phyloP scores from a whole-genome alignment of 1,284 basidiomycete species.

The Ganoderma resinaceum region DNA sequence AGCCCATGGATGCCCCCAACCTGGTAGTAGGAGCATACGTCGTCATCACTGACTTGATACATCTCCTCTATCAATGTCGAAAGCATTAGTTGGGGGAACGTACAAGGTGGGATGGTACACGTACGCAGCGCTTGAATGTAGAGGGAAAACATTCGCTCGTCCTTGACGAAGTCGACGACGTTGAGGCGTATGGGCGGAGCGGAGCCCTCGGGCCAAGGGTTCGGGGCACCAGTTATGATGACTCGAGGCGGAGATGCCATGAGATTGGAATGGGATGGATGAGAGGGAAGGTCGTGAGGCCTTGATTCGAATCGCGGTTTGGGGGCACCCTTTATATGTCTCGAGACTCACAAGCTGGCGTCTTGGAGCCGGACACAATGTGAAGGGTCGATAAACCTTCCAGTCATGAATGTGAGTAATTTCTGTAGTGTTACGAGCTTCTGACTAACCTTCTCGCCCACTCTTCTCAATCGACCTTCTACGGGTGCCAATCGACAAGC shows the following conservation, averaged over 20 bases:
- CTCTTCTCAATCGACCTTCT: too few relatives aligned
- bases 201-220: not conserved
- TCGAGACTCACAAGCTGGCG: too few relatives aligned
- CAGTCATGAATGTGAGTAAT: too few relatives aligned
- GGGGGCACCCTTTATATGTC: too few relatives aligned
- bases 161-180: conserved; percentile 8
- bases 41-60: not conserved
- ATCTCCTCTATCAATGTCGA: not conserved
- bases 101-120: not conserved
- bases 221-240: not conserved
- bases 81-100: not conserved
- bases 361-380: too few relatives aligned
- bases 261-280: conserved; percentile 18
- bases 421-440: too few relatives aligned
- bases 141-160: conserved; percentile 5
- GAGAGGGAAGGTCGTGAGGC: conserved; percentile 11
- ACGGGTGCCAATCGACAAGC: too few relatives aligned
- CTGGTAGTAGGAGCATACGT: conserved; percentile 8
- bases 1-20: conserved; percentile 15
- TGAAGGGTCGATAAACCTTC: too few relatives aligned
- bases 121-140: conserved; percentile 8
- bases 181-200: conserved; percentile 3
- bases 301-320: too few relatives aligned
- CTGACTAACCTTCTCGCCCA: too few relatives aligned
- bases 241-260: conserved; percentile 9